Evolutionary conservation across 306 rosid genomes (phyloP).

Genomic region (Pyrus betulifolia): DNA sequence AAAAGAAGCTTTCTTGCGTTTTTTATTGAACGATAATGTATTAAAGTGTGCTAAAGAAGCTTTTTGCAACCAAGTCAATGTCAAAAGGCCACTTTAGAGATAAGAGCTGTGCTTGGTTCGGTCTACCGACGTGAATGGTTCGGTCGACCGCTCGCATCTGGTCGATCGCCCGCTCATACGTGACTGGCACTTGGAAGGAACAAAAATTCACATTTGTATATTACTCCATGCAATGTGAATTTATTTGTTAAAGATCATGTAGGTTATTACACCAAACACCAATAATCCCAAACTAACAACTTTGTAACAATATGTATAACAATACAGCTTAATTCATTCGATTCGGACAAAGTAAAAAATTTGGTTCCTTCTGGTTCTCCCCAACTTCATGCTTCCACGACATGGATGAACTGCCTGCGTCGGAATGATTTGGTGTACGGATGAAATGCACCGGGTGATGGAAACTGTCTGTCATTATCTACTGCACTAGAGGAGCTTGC

Average conservation of each 20-base stretch:
- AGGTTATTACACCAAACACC: neutral
- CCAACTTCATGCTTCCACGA: neutral
- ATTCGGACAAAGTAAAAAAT: neutral
- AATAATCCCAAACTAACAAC: neutral
- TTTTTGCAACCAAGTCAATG: neutral
- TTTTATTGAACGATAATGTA: too few relatives aligned
- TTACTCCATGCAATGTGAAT: neutral
- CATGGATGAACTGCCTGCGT: neutral
- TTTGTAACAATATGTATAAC: neutral
- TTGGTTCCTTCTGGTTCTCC: neutral
- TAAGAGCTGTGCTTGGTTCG: neutral
- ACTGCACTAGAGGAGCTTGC: constrained; percentile 57
- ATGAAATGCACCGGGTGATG: neutral
- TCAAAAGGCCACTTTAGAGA: neutral
- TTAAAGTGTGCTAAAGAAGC: neutral
- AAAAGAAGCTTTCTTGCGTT: neutral
- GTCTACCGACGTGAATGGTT: too few relatives aligned
- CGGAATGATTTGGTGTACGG: constrained; percentile 2
- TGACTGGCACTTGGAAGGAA: neutral
- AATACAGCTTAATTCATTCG: neutral
- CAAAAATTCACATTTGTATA: neutral
- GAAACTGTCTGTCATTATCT: neutral
- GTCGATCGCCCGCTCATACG: neutral
- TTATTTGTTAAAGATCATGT: neutral
- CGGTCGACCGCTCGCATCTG: neutral